Conservation (phyloP, 176 grass and related monocot genomes). For the Alloteropsis semialata region DNA sequence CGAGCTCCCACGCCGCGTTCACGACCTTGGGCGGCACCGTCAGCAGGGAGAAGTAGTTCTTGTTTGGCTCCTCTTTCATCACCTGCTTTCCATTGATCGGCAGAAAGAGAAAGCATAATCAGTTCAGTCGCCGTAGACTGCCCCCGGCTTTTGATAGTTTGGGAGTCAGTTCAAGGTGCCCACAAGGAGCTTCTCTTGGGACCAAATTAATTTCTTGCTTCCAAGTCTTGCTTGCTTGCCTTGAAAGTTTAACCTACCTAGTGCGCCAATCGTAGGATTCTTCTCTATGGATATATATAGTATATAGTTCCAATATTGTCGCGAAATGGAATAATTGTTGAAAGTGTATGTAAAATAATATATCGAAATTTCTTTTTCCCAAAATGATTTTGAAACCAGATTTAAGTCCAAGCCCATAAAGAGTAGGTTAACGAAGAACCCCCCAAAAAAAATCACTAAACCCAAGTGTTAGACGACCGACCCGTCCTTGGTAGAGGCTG, state of each 20-base stretch:
- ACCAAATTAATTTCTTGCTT: slow-evolving; percentile 32
- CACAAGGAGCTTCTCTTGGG: neutral
- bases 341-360: neutral
- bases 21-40: slow-evolving; percentile 43
- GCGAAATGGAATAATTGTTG: neutral
- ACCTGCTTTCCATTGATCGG: slow-evolving; percentile 32
- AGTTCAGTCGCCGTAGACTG: neutral
- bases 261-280: neutral
- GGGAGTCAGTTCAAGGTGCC: neutral
- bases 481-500: slow-evolving; percentile 67
- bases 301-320: neutral
- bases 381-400: too few relatives aligned
- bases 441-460: neutral
- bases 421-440: neutral
- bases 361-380: neutral
- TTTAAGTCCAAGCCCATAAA: neutral
- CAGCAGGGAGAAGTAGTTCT: slow-evolving; percentile 76
- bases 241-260: neutral
- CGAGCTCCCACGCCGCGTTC: slow-evolving; percentile 66
- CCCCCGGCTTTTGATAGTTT: neutral
- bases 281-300: neutral
- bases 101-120: neutral
- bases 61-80: slow-evolving; percentile 70
- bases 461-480: neutral
- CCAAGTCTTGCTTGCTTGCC: slow-evolving; percentile 34